Evolutionary conservation across 2,329 filamentous ascomycete species (phyloP), one percentile per base, ranked within the genome.

Genomic region (Lachnellula suecica): DNA sequence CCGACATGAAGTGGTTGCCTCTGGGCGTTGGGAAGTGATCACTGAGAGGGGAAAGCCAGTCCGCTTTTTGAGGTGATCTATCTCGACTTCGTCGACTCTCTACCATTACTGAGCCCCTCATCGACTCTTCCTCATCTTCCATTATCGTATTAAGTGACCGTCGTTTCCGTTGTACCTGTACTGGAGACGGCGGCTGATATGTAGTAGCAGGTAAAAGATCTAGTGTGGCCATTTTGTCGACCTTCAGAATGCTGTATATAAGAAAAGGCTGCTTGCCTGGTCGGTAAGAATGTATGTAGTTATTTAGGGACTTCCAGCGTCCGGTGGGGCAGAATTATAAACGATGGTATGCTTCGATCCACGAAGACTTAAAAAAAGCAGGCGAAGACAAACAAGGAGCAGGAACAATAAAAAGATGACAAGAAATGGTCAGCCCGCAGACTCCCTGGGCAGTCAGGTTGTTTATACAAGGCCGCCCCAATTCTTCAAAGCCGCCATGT

Each of bases 21-120:
- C 83, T 78, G n/a, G 87, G 86, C 8, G 86, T 88, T 38, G 86
- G 87, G 66, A 90, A 90, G 67, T 89, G 75, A 50, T 79, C 77
- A 62, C 72, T 72, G 61, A 74, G 70, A 22, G 72, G 70, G 13
- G 78, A 77, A 25, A 73, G 72, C 53, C 61, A 65, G 50, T 59
- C 54, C 49, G 58, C 61, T 48, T 59, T 69, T 59, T 66, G 69
- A 54, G 66, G 70, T 63, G 74, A 66, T 59, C 67, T 66, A 48
- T 62, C 57, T 70, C 71, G 52, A 66, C 68, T 48, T 58, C 66
- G 58, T 58, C 51, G 47, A 45, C 59, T 59, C 57, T 65, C 65
- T 62, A 52, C 66, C 56, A 64, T 59, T 44, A 49, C 57, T 51
- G 56, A 64, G 35, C 63, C 63, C 51, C 61, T 53, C 37, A 48